These are phyloP conservation scores for Lentinus tigrinus DNA, from an alignment of 768 basidiomycete genomes.

Conservation along the genomic window DNA sequence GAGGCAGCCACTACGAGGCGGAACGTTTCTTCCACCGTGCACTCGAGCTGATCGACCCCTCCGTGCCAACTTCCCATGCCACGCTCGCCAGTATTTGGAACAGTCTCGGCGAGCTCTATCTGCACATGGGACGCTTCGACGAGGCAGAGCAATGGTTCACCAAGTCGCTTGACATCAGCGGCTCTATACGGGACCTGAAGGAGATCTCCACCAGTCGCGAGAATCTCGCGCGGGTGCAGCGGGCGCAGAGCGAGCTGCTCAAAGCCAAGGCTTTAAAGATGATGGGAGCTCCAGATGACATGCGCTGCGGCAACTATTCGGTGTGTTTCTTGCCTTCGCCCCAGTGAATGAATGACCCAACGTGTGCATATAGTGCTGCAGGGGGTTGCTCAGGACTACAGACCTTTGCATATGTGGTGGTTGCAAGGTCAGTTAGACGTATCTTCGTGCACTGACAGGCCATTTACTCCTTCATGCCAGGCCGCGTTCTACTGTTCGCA, in stretches of 20 bases:
- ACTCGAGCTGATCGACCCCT: conserved; percentile 28
- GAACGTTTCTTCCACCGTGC: conserved; percentile 33
- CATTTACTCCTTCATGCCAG: not conserved
- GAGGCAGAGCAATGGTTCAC: conserved; percentile 38
- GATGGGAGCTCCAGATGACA: conserved; percentile 27
- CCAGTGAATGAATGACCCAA: not conserved
- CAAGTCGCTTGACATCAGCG: conserved; percentile 33
- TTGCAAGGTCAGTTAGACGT: conserved; percentile 7
- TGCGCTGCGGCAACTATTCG: conserved; percentile 29
- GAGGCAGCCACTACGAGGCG: conserved; percentile 28
- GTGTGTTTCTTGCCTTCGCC: conserved; percentile 3
- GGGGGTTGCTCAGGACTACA: conserved; percentile 3
- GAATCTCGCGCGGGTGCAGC: conserved; percentile 37
- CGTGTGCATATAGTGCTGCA: not conserved
- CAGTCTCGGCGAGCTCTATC: conserved; percentile 36
- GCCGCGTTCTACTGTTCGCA: conserved; percentile 13
- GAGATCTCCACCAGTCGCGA: conserved; percentile 34
- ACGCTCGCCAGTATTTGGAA: conserved; percentile 30
- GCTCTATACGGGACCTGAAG: conserved; percentile 22
- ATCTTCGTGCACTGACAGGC: not conserved
- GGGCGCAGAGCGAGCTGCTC: conserved; percentile 31
- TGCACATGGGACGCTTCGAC: conserved; percentile 34
- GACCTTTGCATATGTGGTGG: conserved; percentile 15
- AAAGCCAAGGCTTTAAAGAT: conserved; percentile 33
- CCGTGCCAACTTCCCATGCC: conserved; percentile 21